phyloP scores from a whole-genome alignment of 331 rosid genomes.

The Telfairia occidentalis region DNA sequence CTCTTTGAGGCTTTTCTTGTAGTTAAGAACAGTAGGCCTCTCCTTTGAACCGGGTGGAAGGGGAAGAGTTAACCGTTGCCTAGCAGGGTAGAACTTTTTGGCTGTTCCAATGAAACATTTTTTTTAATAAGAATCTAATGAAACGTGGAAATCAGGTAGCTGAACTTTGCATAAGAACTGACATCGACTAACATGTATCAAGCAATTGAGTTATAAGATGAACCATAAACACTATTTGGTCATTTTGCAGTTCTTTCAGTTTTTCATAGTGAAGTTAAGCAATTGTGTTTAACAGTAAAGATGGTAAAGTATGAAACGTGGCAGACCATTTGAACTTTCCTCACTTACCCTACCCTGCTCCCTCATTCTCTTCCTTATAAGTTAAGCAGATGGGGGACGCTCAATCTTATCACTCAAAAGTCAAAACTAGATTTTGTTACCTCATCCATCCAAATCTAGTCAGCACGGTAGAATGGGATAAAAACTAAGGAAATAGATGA shows the following conservation, averaged over 20 bases:
- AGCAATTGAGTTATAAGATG: neutral
- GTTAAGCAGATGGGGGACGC: too few species aligned
- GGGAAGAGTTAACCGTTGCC: constrained; percentile 90
- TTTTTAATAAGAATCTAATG: too few species aligned
- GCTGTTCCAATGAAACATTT: constrained; percentile 38
- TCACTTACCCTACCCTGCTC: too few species aligned
- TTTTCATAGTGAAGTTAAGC: neutral
- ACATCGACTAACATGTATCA: neutral
- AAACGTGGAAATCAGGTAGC: neutral
- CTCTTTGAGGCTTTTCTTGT: constrained; percentile 65
- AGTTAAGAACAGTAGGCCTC: constrained; percentile 57
- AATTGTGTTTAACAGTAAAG: neutral
- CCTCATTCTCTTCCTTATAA: too few species aligned
- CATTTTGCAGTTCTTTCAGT: neutral
- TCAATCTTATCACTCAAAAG: too few species aligned
- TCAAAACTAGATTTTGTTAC: neutral
- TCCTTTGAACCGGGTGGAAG: constrained; percentile 70
- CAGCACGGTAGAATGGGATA: neutral
- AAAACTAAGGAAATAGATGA: too few species aligned
- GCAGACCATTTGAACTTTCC: too few species aligned
- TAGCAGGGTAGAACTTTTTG: constrained; percentile 61
- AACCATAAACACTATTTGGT: neutral
- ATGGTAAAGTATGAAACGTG: neutral
- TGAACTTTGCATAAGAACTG: neutral
- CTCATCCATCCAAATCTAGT: neutral